Base-by-base conservation (phyloP, 306 rosid species). In the Trifolium pratense region DNA sequence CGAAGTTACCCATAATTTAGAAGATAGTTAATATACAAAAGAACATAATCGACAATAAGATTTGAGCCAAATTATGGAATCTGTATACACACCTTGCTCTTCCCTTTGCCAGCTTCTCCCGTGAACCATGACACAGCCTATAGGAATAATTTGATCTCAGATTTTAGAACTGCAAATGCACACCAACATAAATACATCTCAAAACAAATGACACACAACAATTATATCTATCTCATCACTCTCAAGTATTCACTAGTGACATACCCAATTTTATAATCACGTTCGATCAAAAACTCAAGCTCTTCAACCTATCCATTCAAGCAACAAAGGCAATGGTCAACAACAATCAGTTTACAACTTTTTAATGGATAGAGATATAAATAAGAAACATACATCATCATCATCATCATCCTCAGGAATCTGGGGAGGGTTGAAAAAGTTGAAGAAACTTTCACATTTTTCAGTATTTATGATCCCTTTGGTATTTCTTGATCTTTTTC, bases 371-470 rank as follows among this genome's bases (percentile, higher is more conserved):
- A 66, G 57, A 55, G 46, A 70, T 26, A 51, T 49, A n/a, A n/a
- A 78, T 36, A 20, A 51, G 60, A 75, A 59, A 63, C 82, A 11
- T 91, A 91, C 99, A 60, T 81, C 48, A 77, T 94, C 97, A 57
- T 91, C 97, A 40, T 94, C 97, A 9, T 91, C 99, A 0, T 94
- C 97, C 58, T 88, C 97, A 6, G 96, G 99, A 31, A 94, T 92
- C 75, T 90, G 88, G 0, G 99, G 99, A 9, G 99, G 99, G 71
- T 60, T 90, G 68, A 94, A 94, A 74, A 90, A 86, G 81, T 94
- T 94, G 72, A 94, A 94, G 88, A 94, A 94, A 62, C 99, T 94
- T 64, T 94, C 99, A 78, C 97, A 94, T n/a, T 51, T 80, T 83
- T 91, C 99, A 66, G 97, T 94, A 78, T 87, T 94, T 10, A 92